A percentile compares a stretch with the other conserved stretches of the same genome.
phyloP scores from a whole-genome alignment of 495 filamentous ascomycete genomes.

The Amphirosellinia nigrospora region DNA sequence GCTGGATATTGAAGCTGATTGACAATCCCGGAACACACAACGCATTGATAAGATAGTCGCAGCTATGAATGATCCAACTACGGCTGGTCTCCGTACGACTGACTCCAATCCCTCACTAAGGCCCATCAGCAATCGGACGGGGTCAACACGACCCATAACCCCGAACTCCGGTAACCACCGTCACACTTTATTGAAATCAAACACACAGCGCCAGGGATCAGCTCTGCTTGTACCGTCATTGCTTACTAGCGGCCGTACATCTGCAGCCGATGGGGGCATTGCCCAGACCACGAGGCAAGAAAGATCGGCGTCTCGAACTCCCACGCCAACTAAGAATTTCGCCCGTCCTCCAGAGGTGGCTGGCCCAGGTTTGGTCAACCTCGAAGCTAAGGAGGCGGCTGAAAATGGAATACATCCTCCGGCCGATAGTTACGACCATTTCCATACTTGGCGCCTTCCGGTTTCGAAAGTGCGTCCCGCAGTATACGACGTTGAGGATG shows the following conservation, averaged over 20 bases:
- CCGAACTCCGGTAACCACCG: constrained; percentile 24
- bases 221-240: constrained; percentile 35
- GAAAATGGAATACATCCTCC: not conserved
- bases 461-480: constrained; percentile 13
- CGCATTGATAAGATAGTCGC: not conserved
- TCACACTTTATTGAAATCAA: constrained; percentile 33
- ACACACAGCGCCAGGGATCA: constrained; percentile 18
- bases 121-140: constrained; percentile 24
- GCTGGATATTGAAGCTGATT: not conserved
- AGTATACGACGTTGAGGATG: not conserved
- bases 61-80: constrained; percentile 11
- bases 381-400: not conserved
- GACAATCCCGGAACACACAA: not conserved
- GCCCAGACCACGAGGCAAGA: constrained; percentile 20
- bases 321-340: not conserved
- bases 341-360: not conserved
- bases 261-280: constrained; percentile 12
- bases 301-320: constrained; percentile 12
- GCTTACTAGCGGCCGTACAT: constrained; percentile 23
- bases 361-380: not conserved
- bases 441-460: constrained; percentile 7
- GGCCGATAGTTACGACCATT: constrained; percentile 22
- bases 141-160: constrained; percentile 28
- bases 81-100: constrained; percentile 27
- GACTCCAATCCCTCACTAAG: constrained; percentile 34